Percentiles rank a stretch among this genome's conserved stretches.
These are phyloP conservation scores for Zopfochytrium polystomum DNA, from an alignment of 371 early-diverging fungal species.

Conservation along the genomic window DNA sequence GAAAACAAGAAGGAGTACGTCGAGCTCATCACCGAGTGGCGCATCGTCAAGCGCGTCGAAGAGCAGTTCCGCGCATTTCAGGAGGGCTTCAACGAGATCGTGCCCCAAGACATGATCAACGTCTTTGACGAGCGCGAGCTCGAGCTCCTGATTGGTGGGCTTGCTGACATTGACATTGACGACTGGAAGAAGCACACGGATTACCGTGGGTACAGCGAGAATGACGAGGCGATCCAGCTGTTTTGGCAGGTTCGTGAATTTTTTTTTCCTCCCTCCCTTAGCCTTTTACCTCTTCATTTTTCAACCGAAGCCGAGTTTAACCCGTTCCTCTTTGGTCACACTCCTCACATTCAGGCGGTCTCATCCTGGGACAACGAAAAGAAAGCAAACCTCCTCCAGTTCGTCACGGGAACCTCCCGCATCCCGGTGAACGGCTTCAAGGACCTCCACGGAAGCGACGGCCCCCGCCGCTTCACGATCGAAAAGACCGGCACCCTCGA, in stretches of 20 bases:
- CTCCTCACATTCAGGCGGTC: too few species aligned
- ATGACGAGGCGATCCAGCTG: conserved; percentile 94
- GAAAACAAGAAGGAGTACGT: too few species aligned
- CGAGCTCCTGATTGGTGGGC: conserved; percentile 95
- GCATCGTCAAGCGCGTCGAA: too few species aligned
- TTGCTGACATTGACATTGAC: conserved; percentile 98
- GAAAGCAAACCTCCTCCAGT: conserved; percentile 87
- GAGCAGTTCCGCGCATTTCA: too few species aligned
- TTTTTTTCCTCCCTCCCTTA: too few species aligned
- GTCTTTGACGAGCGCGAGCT: too few species aligned
- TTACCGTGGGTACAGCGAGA: conserved; percentile 93
- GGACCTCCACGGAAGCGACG: conserved; percentile 95
- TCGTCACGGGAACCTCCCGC: too few species aligned
- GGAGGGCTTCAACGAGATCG: conserved; percentile 93
- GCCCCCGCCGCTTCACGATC: conserved; percentile 93
- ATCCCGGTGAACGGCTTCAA: conserved; percentile 99
- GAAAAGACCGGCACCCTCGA: conserved; percentile 87
- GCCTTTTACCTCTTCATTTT: too few species aligned
- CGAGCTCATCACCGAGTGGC: too few species aligned
- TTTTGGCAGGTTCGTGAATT: conserved; percentile 83
- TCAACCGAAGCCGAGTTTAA: too few species aligned
- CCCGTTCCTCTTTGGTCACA: too few species aligned
- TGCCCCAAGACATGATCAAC: conserved; percentile 95
- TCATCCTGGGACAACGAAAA: conserved; percentile 86
- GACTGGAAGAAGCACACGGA: conserved; percentile 99